These are phyloP conservation scores for Citeromyces nyonsensis DNA, from an alignment of 805 yeast genomes.

Conservation along the genomic window DNA sequence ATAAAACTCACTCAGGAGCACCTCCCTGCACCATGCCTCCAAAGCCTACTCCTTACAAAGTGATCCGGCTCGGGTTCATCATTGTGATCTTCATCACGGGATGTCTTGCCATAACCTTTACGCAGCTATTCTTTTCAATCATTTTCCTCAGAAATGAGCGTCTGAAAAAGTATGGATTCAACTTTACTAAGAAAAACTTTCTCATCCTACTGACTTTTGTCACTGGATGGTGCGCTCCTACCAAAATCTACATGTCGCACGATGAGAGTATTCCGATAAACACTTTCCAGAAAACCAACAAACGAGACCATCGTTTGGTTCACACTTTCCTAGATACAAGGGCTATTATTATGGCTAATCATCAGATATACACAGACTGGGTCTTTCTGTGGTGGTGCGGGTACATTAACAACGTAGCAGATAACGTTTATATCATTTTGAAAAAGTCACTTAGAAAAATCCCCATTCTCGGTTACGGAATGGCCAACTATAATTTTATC, in stretches of 20 bases:
- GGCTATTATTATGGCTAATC: constrained; percentile 63
- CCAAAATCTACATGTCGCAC: constrained; percentile 33
- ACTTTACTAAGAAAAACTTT: constrained; percentile 43
- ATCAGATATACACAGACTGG: constrained; percentile 94
- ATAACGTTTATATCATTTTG: constrained; percentile 55
- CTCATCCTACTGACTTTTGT: constrained; percentile 35
- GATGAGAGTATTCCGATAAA: constrained; percentile 20
- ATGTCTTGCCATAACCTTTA: constrained; percentile 23
- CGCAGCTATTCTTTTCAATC: constrained; percentile 25
- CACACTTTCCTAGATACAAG: constrained; percentile 8
- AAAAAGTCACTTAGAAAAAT: constrained; percentile 57
- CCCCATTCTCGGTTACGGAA: constrained; percentile 78
- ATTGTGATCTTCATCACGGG: constrained; percentile 17
- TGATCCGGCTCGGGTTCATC: constrained; percentile 10
- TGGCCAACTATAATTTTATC: constrained; percentile 63
- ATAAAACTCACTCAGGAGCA: too few relatives aligned
- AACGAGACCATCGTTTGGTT: constrained; percentile 6
- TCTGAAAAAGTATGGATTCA: constrained; percentile 23
- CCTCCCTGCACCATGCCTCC: too few relatives aligned
- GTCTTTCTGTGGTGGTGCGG: constrained; percentile 76
- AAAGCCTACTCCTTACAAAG: constrained; percentile 9
- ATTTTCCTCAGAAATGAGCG: constrained; percentile 16
- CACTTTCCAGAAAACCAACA: constrained; percentile 13
- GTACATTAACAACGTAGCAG: constrained; percentile 51
- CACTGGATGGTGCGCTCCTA: constrained; percentile 34